Evolutionary conservation across 2,329 filamentous ascomycete species (phyloP).

Genomic region (Penicillium sp.): DNA sequence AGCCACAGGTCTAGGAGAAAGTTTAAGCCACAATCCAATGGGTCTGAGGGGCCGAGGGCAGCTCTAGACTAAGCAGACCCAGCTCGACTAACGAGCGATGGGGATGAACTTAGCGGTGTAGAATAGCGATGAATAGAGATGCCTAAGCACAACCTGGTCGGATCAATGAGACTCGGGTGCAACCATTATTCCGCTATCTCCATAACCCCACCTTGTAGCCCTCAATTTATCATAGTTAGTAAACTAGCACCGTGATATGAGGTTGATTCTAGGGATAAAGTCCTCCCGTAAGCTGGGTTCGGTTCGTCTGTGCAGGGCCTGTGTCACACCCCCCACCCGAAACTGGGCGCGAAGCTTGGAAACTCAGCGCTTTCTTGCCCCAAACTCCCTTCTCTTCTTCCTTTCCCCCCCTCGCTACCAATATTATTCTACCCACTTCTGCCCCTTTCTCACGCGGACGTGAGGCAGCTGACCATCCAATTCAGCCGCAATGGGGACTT

Average conservation of each 20-base stretch:
- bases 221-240: not conserved
- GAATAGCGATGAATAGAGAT: not conserved
- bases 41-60: not conserved
- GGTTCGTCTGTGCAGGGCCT: conserved; percentile 3
- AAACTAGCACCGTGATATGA: not conserved
- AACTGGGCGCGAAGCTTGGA: conserved; percentile 11
- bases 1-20: not conserved
- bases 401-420: conserved; percentile 12
- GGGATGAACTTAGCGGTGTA: conserved; percentile 2
- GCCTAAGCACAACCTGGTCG: not conserved
- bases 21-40: not conserved
- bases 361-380: conserved; percentile 2
- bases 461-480: conserved; percentile 4
- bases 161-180: not conserved
- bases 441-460: conserved; percentile 7
- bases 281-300: not conserved
- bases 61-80: not conserved
- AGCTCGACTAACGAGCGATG: not conserved
- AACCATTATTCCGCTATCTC: not conserved
- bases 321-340: conserved; percentile 13
- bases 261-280: not conserved
- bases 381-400: not conserved
- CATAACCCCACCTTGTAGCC: not conserved
- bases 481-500: conserved; percentile 39
- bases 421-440: conserved; percentile 10